These are phyloP conservation scores for Gigaspora rosea DNA, from an alignment of 192 early-diverging fungal species.

Conservation along the genomic window DNA sequence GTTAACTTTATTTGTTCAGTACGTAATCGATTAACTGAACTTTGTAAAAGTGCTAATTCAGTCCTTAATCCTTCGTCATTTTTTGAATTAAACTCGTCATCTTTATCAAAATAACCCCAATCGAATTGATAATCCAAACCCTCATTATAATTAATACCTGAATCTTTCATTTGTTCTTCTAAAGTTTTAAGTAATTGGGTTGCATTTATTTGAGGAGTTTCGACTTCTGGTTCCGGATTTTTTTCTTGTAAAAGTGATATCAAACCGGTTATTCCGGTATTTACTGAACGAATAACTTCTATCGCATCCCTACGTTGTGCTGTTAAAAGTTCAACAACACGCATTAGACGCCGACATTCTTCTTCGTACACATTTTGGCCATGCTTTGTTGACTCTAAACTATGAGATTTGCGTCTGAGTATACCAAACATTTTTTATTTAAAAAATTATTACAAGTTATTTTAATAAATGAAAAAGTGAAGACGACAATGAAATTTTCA, in stretches of 20 bases:
- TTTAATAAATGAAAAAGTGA: too few species aligned
- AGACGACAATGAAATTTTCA: too few species aligned
- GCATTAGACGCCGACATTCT: not conserved
- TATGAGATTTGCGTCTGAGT: too few species aligned
- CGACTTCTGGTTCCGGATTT: not conserved
- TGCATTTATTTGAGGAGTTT: not conserved
- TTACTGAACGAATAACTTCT: not conserved
- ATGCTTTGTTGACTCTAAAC: not conserved
- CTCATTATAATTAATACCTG: not conserved
- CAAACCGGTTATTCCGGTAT: not conserved
- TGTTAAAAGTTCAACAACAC: conserved; percentile 6
- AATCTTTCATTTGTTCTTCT: not conserved
- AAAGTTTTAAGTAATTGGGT: not conserved
- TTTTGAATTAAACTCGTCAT: not conserved
- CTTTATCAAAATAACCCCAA: not conserved
- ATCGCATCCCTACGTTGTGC: conserved; percentile 1
- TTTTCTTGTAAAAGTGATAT: not conserved
- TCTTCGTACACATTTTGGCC: conserved; percentile 1
- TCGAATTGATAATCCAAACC: not conserved
- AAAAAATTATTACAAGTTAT: too few species aligned
- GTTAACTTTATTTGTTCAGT: conserved; percentile 9
- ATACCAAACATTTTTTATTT: too few species aligned
- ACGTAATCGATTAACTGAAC: conserved; percentile 1
- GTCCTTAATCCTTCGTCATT: conserved; percentile 14
- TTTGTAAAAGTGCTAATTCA: conserved; percentile 15